Evolutionary conservation across 1,284 basidiomycete species (phyloP).

Genomic region (Sphaerobolus stellatus): DNA sequence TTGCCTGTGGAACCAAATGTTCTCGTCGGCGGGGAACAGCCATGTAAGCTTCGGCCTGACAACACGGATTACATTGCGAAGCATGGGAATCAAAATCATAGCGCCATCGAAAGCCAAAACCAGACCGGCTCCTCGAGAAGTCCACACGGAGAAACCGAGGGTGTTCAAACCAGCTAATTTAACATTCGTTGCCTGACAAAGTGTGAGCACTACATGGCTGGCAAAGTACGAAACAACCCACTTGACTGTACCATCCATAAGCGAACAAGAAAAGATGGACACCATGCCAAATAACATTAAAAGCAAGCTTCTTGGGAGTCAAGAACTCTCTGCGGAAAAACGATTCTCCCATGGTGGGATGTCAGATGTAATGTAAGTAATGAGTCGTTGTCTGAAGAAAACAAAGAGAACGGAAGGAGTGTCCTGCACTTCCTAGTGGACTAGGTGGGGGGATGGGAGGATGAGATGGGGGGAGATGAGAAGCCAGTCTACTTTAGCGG

Average conservation of each 20-base stretch:
- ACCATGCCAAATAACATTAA: slow-evolving; percentile 78
- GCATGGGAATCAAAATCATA: slow-evolving; percentile 80
- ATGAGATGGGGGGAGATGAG: no score
- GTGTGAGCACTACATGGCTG: neutral
- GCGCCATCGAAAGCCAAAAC: slow-evolving; percentile 81
- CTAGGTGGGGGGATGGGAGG: no score
- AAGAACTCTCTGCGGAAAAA: slow-evolving; percentile 75
- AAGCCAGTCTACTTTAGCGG: no score
- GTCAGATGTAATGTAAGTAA: no score
- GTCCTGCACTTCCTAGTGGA: no score
- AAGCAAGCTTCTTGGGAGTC: slow-evolving; percentile 57
- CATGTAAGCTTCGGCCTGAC: slow-evolving; percentile 74
- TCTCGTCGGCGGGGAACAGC: slow-evolving; percentile 86
- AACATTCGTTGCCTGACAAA: slow-evolving; percentile 54
- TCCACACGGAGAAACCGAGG: slow-evolving; percentile 81
- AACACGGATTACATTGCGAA: slow-evolving; percentile 79
- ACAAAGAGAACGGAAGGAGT: no score
- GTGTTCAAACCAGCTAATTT: slow-evolving; percentile 71
- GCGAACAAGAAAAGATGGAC: slow-evolving; percentile 67
- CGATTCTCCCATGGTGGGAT: slow-evolving; percentile 66
- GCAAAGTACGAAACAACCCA: slow-evolving; percentile 24
- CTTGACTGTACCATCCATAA: slow-evolving; percentile 82
- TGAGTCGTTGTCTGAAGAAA: no score
- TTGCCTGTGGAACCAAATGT: slow-evolving; percentile 90
- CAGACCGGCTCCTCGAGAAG: slow-evolving; percentile 82